These are phyloP conservation scores for Cladosporium cucumerinum DNA, from an alignment of 2,329 filamentous ascomycete species.

Conservation along the genomic window DNA sequence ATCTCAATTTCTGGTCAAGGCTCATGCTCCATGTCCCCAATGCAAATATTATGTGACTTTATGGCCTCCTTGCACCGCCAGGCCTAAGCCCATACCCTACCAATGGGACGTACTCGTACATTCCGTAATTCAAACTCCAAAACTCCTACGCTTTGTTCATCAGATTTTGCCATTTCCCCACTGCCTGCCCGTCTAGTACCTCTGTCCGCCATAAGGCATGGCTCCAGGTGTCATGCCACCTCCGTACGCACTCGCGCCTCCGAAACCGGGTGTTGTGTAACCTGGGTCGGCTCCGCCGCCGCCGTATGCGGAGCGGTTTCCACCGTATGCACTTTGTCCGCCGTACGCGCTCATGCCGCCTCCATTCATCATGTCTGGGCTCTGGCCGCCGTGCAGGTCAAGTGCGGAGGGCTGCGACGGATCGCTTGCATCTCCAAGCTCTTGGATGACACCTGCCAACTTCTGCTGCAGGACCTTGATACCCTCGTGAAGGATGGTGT, in stretches of 20 bases:
- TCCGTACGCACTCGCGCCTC: constrained; percentile 61
- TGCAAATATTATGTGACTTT: not conserved
- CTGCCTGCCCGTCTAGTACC: not conserved
- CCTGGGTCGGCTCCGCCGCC: constrained; percentile 41
- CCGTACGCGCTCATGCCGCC: constrained; percentile 70
- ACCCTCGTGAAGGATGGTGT: constrained; percentile 82
- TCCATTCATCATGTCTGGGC: constrained; percentile 53
- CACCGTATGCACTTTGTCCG: constrained; percentile 63
- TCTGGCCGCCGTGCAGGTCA: constrained; percentile 48
- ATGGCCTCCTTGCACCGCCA: not conserved
- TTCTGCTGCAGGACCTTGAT: constrained; percentile 89
- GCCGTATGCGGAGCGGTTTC: constrained; percentile 61
- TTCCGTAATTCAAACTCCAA: not conserved
- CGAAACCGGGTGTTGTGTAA: constrained; percentile 65
- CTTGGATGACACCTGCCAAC: constrained; percentile 73
- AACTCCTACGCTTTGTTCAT: constrained; percentile 5
- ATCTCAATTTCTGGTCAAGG: not conserved
- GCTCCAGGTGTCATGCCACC: constrained; percentile 33
- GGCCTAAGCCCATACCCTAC: not conserved
- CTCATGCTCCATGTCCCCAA: not conserved
- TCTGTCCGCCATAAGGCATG: constrained; percentile 26
- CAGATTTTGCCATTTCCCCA: not conserved
- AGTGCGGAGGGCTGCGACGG: constrained; percentile 55
- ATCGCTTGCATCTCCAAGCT: constrained; percentile 55
- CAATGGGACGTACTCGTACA: not conserved